phyloP scores from a whole-genome alignment of 495 filamentous ascomycete species.

The Apodospora peruviana region DNA sequence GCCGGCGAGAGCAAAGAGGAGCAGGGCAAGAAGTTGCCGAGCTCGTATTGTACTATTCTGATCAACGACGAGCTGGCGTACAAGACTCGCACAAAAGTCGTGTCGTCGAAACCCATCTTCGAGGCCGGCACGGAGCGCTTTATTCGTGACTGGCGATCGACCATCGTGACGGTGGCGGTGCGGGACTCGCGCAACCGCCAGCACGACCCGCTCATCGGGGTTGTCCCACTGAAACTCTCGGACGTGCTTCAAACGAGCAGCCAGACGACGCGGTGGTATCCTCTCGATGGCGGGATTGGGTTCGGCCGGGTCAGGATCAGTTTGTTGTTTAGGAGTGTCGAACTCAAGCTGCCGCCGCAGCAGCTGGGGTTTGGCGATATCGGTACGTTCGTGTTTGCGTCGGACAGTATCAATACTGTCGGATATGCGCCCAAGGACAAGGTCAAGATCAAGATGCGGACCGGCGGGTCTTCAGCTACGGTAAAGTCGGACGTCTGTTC shows the following conservation, averaged over 20 bases:
- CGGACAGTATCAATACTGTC: slow-evolving; percentile 54
- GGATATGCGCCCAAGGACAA: slow-evolving; percentile 56
- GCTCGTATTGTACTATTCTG: slow-evolving; percentile 84
- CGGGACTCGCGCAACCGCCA: slow-evolving; percentile 82
- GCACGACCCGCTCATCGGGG: slow-evolving; percentile 90
- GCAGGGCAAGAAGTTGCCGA: slow-evolving; percentile 69
- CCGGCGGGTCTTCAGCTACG: slow-evolving; percentile 75
- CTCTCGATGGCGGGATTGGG: slow-evolving; percentile 58
- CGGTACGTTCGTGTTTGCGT: slow-evolving; percentile 82
- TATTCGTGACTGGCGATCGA: slow-evolving; percentile 87
- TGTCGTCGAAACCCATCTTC: slow-evolving; percentile 91
- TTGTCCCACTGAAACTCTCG: slow-evolving; percentile 80
- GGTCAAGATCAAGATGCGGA: slow-evolving; percentile 75
- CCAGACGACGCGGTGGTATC: slow-evolving; percentile 62
- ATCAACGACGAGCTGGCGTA: slow-evolving; percentile 90
- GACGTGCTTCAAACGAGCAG: slow-evolving; percentile 81
- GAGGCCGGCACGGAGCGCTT: slow-evolving; percentile 94
- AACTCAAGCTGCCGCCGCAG: slow-evolving; percentile 71
- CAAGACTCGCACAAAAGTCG: slow-evolving; percentile 83
- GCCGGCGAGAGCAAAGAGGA: slow-evolving; percentile 82
- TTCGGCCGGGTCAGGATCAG: slow-evolving; percentile 90
- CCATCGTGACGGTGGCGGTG: slow-evolving; percentile 79
- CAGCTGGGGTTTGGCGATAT: slow-evolving; percentile 85
- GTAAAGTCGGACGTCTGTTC: slow-evolving; percentile 55
- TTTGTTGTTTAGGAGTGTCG: slow-evolving; percentile 78